A percentile compares a stretch with the other conserved stretches of the same genome.
Evolutionary conservation across 495 filamentous ascomycete species (phyloP).

Genomic region (Penicillium nucicola): DNA sequence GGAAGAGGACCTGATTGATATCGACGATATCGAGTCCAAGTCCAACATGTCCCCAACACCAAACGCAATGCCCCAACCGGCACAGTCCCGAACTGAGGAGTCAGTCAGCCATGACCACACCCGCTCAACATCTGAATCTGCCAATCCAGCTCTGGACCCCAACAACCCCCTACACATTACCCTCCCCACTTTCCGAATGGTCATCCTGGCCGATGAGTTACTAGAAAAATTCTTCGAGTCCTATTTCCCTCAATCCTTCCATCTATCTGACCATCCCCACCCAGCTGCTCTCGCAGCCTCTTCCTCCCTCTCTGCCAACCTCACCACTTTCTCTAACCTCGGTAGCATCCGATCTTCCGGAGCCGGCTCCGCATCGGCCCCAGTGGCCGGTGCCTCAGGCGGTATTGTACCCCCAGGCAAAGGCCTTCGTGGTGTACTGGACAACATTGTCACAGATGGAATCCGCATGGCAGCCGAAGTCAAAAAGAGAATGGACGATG

Average conservation of each 20-base stretch:
- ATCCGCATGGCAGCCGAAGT: constrained; percentile 94
- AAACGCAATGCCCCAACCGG: constrained; percentile 3
- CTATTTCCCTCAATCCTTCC: constrained; percentile 70
- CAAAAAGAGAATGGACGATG: constrained; percentile 86
- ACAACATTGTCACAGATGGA: constrained; percentile 95
- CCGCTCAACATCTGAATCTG: constrained; percentile 40
- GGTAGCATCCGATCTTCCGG: constrained; percentile 48
- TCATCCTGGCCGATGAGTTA: constrained; percentile 91
- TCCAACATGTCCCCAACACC: constrained; percentile 17
- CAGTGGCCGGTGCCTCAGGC: constrained; percentile 43
- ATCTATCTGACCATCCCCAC: constrained; percentile 50
- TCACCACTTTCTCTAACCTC: constrained; percentile 77
- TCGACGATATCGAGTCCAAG: constrained; percentile 39
- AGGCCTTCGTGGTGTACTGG: constrained; percentile 85
- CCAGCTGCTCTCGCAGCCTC: constrained; percentile 44
- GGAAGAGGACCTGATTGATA: constrained; percentile 66
- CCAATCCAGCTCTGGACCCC: constrained; percentile 89
- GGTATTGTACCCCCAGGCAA: constrained; percentile 62
- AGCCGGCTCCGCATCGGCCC: constrained; percentile 32
- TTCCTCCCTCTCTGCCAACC: constrained; percentile 66
- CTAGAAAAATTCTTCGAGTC: constrained; percentile 95
- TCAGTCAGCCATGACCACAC: constrained; percentile 10
- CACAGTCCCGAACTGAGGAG: background rate
- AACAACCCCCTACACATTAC: constrained; percentile 92
- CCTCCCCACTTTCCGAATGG: constrained; percentile 97